Base-by-base conservation (phyloP, 495 filamentous ascomycete species). In the Extremus antarcticus region DNA sequence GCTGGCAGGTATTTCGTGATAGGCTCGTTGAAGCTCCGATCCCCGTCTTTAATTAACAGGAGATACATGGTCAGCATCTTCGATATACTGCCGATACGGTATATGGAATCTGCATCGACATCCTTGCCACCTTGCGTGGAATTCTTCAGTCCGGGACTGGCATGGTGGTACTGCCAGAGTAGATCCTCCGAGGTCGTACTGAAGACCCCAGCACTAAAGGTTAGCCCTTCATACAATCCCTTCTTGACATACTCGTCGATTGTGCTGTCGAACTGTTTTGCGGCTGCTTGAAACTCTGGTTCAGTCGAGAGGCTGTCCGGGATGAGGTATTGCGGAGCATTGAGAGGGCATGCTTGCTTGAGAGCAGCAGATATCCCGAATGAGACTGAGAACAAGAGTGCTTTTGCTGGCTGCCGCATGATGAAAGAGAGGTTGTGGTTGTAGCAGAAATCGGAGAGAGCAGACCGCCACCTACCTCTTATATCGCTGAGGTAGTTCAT, bases 1-100 rank as follows among this genome's bases (percentile, higher is more conserved):
- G 45, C n/a, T 4, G 53, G 53, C 2, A 55, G 24, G 4, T 35
- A 47, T 10, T 55, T 22, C 10, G 43, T 49, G 17, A 55, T 25
- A 3, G 41, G 41, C 3, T 35, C 53, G 17, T 55, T 21, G 17
- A 25, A 40, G 22, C 35, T 2, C 17, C 9, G 21, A 15, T 47
- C 29, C 11, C 53, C 41, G 7, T 23, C 17, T 19, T 20, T 21
- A 17, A 19, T 23, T n/a, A 55, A 43, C 13, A 47, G n/a, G 1
- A 47, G 16, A 25, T 55, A 55, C 1, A 48, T 40, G 8, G 53
- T 55, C 8, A 47, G 20, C 2, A 55, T 41, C 25, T 55, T 55
- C 16, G 41, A 48, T 8, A 48, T 19, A 21, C 53, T 55, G 43
- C 53, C 53, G 10, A 55, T 55, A 19, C 53, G 41, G 43, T 23